phyloP scores from a whole-genome alignment of 1,139 yeast species.

The Pichia sp. region DNA sequence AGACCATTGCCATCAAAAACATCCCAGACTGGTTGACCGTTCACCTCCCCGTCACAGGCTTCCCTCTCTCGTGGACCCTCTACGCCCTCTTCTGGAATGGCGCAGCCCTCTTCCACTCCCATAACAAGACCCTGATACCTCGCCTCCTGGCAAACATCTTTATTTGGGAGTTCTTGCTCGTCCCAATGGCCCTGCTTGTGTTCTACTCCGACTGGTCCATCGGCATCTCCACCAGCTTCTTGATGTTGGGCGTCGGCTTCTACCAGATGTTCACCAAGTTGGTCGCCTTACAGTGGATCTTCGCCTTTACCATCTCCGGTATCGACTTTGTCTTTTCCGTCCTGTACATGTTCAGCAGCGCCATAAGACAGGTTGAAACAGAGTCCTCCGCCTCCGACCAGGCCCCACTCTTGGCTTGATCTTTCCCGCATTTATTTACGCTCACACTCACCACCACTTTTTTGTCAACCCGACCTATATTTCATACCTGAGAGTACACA shows the following conservation, averaged over 20 bases:
- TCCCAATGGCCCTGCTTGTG: slow-evolving; percentile 55
- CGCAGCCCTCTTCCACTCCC: slow-evolving; percentile 60
- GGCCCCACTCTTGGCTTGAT: slow-evolving; percentile 29
- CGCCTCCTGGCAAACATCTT: slow-evolving; percentile 66
- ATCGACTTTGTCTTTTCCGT: slow-evolving; percentile 46
- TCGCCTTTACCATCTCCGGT: slow-evolving; percentile 67
- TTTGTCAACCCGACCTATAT: neutral
- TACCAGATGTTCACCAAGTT: slow-evolving; percentile 65
- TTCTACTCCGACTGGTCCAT: slow-evolving; percentile 68
- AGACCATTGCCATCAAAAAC: slow-evolving; percentile 55
- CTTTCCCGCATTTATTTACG: neutral
- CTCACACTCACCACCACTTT: neutral
- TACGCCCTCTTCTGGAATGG: slow-evolving; percentile 81
- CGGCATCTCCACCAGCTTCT: slow-evolving; percentile 54
- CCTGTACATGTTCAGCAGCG: slow-evolving; percentile 39
- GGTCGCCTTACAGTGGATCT: slow-evolving; percentile 80
- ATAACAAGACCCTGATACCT: slow-evolving; percentile 47
- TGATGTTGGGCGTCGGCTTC: slow-evolving; percentile 62
- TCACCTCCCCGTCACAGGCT: slow-evolving; percentile 61
- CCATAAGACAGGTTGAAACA: slow-evolving; percentile 19
- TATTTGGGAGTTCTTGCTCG: slow-evolving; percentile 72
- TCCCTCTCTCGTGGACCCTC: slow-evolving; percentile 72
- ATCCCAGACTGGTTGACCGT: slow-evolving; percentile 49
- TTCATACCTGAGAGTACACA: too few relatives aligned
- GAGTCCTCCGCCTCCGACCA: slow-evolving; percentile 24